Base-by-base conservation (phyloP, 768 basidiomycete species). In the Boletus tomentosulus region DNA sequence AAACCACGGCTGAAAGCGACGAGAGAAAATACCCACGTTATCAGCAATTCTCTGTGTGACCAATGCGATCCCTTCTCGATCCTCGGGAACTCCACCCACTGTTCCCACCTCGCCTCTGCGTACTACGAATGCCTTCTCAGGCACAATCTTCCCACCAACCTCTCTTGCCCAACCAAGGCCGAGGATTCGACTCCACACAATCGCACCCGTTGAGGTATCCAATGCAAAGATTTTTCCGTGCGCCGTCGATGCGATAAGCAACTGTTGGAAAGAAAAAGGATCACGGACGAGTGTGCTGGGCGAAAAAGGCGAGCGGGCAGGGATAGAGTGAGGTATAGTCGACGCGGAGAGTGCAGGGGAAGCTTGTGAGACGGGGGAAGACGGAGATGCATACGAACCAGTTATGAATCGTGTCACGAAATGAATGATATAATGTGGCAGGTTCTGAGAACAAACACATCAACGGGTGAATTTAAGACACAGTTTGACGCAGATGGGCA, bases 181-280 rank as follows among this genome's bases (percentile, higher is more conserved):
- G 2, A 96, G 75, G 2, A 89, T 73, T 10, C 83, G 81, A 58
- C 80, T 86, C 94, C 94, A 98, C 2, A 96, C 63, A 30, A 92
- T 76, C 2, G 78, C 74, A 0, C 94, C 94, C 42, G 76, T 87
- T 10, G 83, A 80, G 1, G 89, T 87, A 61, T 97, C 92, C 41
- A 98, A 70, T 0, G 85, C 94, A 62, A 84, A 92, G 0, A 94
- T 59, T 62, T 91, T 92, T 2, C 92, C 92, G 28, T 79, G 74
- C 1, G 74, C 59, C 3, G 89, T 92, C 0, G 84, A 87, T 6
- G 75, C 78, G 4, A 96, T 80, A 43, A 95, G 80, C 28, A 97
- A 68, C 65, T 97, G 91, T 35, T 87, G 78, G 71, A 97, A 92
- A 0, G 92, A 93, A 65, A 95, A 96, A 0, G 84, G 70, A 62